Conservation (phyloP, 305 asterid species). For the Coffea humblotiana region DNA sequence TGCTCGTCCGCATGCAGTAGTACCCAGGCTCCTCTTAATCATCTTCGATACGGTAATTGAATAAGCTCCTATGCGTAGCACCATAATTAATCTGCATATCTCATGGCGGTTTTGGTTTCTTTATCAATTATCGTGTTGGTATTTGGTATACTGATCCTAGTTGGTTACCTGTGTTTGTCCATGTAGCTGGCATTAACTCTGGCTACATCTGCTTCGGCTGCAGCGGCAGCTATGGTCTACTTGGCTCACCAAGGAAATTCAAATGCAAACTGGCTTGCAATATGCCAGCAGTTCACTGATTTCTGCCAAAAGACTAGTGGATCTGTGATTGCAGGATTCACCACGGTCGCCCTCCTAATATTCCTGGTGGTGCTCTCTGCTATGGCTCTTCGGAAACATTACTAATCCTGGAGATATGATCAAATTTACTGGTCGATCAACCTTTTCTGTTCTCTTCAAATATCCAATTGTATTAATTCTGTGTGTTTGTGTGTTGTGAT, state of each 20-base stretch:
- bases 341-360: slow-evolving; percentile 45
- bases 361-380: slow-evolving; percentile 61
- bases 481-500: background rate
- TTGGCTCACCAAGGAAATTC: slow-evolving; percentile 70
- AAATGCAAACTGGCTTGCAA: slow-evolving; percentile 68
- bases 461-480: background rate
- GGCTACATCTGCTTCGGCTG: slow-evolving; percentile 56
- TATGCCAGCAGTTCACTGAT: slow-evolving; percentile 67
- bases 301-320: slow-evolving; percentile 61
- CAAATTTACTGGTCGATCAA: background rate
- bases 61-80: slow-evolving; percentile 10
- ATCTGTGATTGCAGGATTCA: slow-evolving; percentile 58
- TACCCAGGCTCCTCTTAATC: slow-evolving; percentile 57
- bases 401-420: background rate
- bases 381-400: slow-evolving; percentile 44
- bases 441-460: background rate
- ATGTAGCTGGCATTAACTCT: slow-evolving; percentile 49
- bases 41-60: slow-evolving; percentile 60
- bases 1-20: slow-evolving; percentile 54
- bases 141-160: background rate
- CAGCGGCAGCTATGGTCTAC: slow-evolving; percentile 70
- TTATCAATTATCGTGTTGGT: background rate
- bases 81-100: too few species aligned
- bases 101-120: background rate
- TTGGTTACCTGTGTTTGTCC: too few species aligned